Evolutionary conservation across 2,329 filamentous ascomycete genomes (phyloP).

Genomic region (Ceratocystis cubensis): DNA sequence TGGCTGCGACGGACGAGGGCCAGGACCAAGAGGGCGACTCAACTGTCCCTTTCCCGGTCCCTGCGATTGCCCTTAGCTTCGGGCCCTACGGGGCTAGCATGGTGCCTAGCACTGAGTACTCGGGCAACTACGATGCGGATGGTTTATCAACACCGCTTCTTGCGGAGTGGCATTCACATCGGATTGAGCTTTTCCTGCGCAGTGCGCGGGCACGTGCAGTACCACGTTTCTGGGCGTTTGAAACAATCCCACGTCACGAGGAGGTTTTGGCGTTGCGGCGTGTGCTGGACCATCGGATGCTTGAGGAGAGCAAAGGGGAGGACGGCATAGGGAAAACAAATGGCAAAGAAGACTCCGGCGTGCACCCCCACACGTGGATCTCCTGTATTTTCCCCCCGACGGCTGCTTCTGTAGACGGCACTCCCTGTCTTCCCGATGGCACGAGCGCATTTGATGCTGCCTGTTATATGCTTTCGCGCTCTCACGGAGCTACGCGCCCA

Average conservation of each 20-base stretch:
- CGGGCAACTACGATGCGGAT: conserved; percentile 43
- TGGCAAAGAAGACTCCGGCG: conserved; percentile 14
- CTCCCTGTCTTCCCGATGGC: conserved; percentile 44
- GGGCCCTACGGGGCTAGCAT: conserved; percentile 57
- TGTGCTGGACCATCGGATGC: conserved; percentile 26
- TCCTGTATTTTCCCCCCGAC: conserved; percentile 46
- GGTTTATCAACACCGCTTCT: conserved; percentile 36
- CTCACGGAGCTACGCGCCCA: conserved; percentile 29
- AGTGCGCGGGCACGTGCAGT: conserved; percentile 42
- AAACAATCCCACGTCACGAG: conserved; percentile 52
- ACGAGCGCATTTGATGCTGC: conserved; percentile 30
- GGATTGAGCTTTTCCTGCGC: conserved; percentile 41
- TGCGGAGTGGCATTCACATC: conserved; percentile 43
- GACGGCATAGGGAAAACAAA: too few relatives aligned
- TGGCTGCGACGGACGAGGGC: too few relatives aligned
- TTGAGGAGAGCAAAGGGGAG: too few relatives aligned
- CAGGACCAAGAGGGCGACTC: neutral
- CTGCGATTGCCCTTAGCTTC: conserved; percentile 44
- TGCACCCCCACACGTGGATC: conserved; percentile 42
- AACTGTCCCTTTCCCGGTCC: conserved; percentile 13
- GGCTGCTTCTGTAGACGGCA: conserved; percentile 30
- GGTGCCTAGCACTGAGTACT: conserved; percentile 54
- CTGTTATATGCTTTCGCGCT: conserved; percentile 30
- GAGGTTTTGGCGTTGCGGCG: conserved; percentile 47
- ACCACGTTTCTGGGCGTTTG: conserved; percentile 47